These are phyloP conservation scores for Arctostaphylos glauca DNA, from an alignment of 148 eudicot genomes.

Conservation along the genomic window DNA sequence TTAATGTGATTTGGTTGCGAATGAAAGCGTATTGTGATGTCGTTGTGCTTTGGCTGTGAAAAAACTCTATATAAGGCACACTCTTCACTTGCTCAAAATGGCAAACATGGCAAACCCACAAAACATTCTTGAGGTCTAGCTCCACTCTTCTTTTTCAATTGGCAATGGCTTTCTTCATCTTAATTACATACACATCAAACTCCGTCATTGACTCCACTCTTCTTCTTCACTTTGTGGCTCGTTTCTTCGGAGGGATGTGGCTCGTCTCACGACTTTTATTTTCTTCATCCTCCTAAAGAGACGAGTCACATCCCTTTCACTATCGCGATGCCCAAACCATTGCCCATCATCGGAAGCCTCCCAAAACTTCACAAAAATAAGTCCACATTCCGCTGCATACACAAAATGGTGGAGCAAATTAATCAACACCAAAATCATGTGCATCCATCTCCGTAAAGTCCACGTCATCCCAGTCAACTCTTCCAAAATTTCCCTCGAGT, in stretches of 20 bases:
- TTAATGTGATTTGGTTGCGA: neutral
- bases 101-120: neutral
- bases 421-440: constrained; percentile 2
- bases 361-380: constrained; percentile 8
- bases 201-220: neutral
- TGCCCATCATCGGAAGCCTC: constrained; percentile 18
- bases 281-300: neutral
- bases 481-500: constrained; percentile 16
- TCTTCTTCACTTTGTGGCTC: no score
- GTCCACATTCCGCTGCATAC: constrained; percentile 17
- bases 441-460: constrained; percentile 8
- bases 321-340: constrained; percentile 20
- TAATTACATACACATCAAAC: neutral
- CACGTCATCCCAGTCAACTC: constrained; percentile 15
- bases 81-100: neutral
- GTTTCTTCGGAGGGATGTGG: neutral
- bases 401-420: constrained; percentile 13
- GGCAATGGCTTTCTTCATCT: neutral
- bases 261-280: neutral
- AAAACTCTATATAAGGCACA: neutral
- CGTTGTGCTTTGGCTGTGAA: neutral
- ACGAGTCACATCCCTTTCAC: neutral
- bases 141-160: neutral
- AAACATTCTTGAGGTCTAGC: neutral
- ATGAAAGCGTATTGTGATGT: neutral